phyloP scores from a whole-genome alignment of 2,329 filamentous ascomycete genomes.

The Lachnellula arida region DNA sequence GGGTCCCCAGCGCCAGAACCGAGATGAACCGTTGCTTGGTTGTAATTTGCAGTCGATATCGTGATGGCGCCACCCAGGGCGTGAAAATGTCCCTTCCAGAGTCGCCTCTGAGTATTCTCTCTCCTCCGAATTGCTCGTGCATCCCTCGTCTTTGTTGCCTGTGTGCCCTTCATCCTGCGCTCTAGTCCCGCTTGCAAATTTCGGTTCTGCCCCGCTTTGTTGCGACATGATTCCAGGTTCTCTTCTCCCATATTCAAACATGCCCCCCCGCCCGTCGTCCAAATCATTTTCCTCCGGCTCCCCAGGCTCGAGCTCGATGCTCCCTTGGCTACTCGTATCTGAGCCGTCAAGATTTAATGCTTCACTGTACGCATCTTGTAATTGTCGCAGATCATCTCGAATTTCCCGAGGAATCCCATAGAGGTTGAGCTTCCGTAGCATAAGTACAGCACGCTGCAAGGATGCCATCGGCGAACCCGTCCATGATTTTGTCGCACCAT shows the following conservation, averaged over 20 bases:
- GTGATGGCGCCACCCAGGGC: slow-evolving; percentile 10
- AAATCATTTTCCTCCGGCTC: slow-evolving; percentile 10
- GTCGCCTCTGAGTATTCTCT: slow-evolving; percentile 15
- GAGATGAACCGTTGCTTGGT: slow-evolving; percentile 15
- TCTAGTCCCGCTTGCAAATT: slow-evolving; percentile 13
- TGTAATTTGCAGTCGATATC: slow-evolving; percentile 14
- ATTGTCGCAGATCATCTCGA: slow-evolving; percentile 17
- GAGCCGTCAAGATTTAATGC: slow-evolving; percentile 17
- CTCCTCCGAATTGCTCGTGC: slow-evolving; percentile 8
- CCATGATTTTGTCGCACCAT: slow-evolving; percentile 16
- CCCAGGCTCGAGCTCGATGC: slow-evolving; percentile 8
- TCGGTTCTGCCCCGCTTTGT: slow-evolving; percentile 16
- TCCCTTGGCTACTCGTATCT: slow-evolving; percentile 17
- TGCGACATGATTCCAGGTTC: slow-evolving; percentile 11
- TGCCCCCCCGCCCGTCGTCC: slow-evolving; percentile 5
- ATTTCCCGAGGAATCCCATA: slow-evolving; percentile 15
- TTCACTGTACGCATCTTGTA: slow-evolving; percentile 20
- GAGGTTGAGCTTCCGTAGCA: slow-evolving; percentile 18
- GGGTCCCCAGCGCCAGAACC: slow-evolving; percentile 17
- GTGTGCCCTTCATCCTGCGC: slow-evolving; percentile 14
- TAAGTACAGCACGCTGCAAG: slow-evolving; percentile 17
- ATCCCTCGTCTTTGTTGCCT: slow-evolving; percentile 12
- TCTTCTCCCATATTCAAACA: slow-evolving; percentile 13
- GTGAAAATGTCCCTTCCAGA: slow-evolving; percentile 12
- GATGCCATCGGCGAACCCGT: slow-evolving; percentile 12